Percentiles rank a stretch among this genome's conserved stretches.
phyloP scores from a whole-genome alignment of 345 rosid species.

The Leavenworthia alabamica region DNA sequence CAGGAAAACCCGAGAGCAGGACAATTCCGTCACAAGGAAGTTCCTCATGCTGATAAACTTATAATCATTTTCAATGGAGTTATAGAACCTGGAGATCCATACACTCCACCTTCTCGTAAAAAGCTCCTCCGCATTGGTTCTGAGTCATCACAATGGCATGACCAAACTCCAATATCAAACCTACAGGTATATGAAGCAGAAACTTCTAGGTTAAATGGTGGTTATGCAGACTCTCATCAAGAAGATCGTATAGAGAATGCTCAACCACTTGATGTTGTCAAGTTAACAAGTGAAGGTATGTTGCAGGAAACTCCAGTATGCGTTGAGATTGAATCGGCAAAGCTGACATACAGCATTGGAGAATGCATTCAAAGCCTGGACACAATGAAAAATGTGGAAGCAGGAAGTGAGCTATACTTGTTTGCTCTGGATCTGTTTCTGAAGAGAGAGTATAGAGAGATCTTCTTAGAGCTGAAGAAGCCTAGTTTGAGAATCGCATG shows the following conservation, averaged over 20 bases:
- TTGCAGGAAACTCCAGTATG: slow-evolving; percentile 27
- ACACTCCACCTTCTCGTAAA: slow-evolving; percentile 27
- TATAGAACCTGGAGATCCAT: slow-evolving; percentile 30
- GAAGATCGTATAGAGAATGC: neutral
- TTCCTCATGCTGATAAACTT: slow-evolving; percentile 38
- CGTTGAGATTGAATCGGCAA: slow-evolving; percentile 24
- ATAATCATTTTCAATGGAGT: slow-evolving; percentile 36
- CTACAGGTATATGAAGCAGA: slow-evolving; percentile 26
- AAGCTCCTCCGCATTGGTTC: slow-evolving; percentile 13
- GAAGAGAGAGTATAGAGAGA: slow-evolving; percentile 52
- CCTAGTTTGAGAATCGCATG: slow-evolving; percentile 41
- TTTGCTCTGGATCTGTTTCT: slow-evolving; percentile 47
- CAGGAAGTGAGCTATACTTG: slow-evolving; percentile 45
- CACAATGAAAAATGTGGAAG: slow-evolving; percentile 39
- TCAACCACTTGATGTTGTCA: slow-evolving; percentile 16
- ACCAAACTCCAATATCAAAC: slow-evolving; percentile 10
- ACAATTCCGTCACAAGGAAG: slow-evolving; percentile 38
- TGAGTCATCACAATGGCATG: slow-evolving; percentile 13
- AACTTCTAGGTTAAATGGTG: slow-evolving; percentile 8
- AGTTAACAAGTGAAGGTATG: slow-evolving; percentile 21
- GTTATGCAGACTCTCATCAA: slow-evolving; percentile 12
- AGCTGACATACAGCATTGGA: slow-evolving; percentile 36
- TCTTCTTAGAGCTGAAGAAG: slow-evolving; percentile 45
- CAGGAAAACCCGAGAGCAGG: slow-evolving; percentile 44
- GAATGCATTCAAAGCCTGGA: slow-evolving; percentile 50